Base-by-base conservation (phyloP, 768 basidiomycete species). In the Trametes gibbosa region DNA sequence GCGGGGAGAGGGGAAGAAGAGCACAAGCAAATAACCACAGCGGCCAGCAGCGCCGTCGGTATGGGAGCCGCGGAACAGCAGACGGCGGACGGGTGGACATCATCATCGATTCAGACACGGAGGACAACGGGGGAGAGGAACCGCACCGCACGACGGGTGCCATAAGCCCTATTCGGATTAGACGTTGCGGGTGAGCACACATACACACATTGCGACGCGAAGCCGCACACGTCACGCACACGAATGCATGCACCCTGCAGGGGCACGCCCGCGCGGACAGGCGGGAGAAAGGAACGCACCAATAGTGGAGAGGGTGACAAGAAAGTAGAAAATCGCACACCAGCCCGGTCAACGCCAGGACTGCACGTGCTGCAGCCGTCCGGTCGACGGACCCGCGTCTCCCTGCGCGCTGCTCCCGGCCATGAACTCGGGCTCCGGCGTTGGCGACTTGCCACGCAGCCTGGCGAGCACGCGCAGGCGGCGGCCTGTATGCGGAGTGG, bases 361-460 rank as follows among this genome's bases (percentile, higher is more conserved):
- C 34, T 64, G 66, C 25, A 70, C 70, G 55, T 72, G 69, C 43
- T 65, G 66, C 56, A 72, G 51, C 49, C 66, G 58, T 2, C 70
- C 70, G 5, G 66, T 68, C 10, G 66, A 45, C 37, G 54, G 42
- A 17, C 50, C 39, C 7, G 45, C 42, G 25, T 53, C 51, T n/a
- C 40, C 56, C 19, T 50, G 50, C n/a, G 24, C 37, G 24, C 56
- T 51, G 58, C 60, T 39, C n/a, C 58, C 59, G 27, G 55, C 39
- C 47, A 50, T 50, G 1, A 50, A 32, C 23, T 74, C 68, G 34
- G 73, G 72, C 34, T 76, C 77, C 16, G 82, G 81, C 7, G 82
- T 80, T 21, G 79, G 78, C 40, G 78, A 74, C 64, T 74, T 76
- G 57, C 79, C 81, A 24, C 80, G 76, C 64, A 86, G 76, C 40